phyloP scores from a whole-genome alignment of 192 early-diverging fungal species.

The Coemansia umbellata region DNA sequence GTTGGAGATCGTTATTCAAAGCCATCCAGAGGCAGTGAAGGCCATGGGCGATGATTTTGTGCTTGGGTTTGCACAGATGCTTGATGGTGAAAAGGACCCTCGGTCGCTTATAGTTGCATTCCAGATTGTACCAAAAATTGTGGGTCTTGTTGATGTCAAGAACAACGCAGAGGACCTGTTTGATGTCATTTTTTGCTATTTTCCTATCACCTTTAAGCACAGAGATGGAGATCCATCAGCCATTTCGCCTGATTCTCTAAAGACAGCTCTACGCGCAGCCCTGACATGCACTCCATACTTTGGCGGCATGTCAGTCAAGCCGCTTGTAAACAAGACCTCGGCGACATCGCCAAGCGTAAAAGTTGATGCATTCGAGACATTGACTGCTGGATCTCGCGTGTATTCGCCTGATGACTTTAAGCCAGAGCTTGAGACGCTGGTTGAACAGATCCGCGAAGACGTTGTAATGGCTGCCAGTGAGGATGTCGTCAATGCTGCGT shows the following conservation, averaged over 20 bases:
- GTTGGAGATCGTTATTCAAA: conserved; percentile 64
- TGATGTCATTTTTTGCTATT: conserved; percentile 98
- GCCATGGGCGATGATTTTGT: conserved; percentile 70
- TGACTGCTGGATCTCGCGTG: conserved; percentile 71
- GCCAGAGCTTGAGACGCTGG: conserved; percentile 67
- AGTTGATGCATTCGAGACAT: conserved; percentile 89
- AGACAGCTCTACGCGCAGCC: conserved; percentile 70
- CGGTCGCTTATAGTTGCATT: conserved; percentile 90
- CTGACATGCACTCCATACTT: conserved; percentile 76
- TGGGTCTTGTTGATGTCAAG: conserved; percentile 72
- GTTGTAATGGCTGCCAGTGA: conserved; percentile 76
- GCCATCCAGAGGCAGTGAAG: conserved; percentile 55
- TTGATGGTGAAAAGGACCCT: conserved; percentile 99
- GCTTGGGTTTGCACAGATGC: conserved; percentile 73
- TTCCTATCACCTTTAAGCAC: conserved; percentile 98
- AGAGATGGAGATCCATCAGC: conserved; percentile 93
- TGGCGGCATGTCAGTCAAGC: conserved; percentile 77
- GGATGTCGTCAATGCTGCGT: conserved; percentile 61
- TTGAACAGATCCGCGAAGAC: conserved; percentile 59
- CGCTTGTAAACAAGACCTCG: conserved; percentile 86
- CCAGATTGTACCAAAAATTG: conserved; percentile 66
- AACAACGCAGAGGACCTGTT: conserved; percentile 87
- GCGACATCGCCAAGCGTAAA: conserved; percentile 86
- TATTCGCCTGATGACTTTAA: conserved; percentile 69
- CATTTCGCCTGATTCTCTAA: conserved; percentile 91